Conservation (phyloP, 352 stramenopile species). For the Globisporangium middletonii region DNA sequence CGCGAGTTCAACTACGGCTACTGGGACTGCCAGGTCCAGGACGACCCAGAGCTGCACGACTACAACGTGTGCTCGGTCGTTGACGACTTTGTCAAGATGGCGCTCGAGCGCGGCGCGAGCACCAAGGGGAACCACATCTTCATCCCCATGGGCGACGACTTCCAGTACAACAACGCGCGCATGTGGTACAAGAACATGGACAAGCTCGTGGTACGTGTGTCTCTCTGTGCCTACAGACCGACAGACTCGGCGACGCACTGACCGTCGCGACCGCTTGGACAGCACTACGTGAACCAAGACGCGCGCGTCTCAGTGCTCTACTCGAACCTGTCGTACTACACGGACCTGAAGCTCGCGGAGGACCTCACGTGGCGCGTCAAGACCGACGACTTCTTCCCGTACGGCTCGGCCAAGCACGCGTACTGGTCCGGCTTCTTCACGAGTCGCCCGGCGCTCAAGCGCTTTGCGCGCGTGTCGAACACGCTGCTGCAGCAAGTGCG, state of each 20-base stretch:
- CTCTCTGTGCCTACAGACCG: neutral
- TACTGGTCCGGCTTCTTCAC: conserved; percentile 98
- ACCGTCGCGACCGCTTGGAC: too few species aligned
- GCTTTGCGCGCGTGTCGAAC: conserved; percentile 87
- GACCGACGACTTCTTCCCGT: conserved; percentile 97
- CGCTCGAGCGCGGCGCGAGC: conserved; percentile 54
- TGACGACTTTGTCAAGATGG: conserved; percentile 80
- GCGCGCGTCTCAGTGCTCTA: conserved; percentile 93
- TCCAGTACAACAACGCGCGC: conserved; percentile 88
- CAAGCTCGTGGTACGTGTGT: conserved; percentile 78
- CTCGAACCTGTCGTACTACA: conserved; percentile 95
- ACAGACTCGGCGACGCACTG: too few species aligned
- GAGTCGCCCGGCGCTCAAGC: conserved; percentile 90
- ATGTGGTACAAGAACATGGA: conserved; percentile 95
- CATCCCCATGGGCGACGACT: conserved; percentile 93
- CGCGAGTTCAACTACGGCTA: conserved; percentile 71
- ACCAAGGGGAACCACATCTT: conserved; percentile 84
- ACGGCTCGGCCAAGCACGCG: conserved; percentile 88
- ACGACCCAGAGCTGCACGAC: conserved; percentile 80
- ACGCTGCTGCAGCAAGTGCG: conserved; percentile 85
- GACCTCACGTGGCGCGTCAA: conserved; percentile 82
- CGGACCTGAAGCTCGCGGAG: conserved; percentile 88
- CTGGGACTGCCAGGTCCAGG: conserved; percentile 74
- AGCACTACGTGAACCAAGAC: conserved; percentile 91
- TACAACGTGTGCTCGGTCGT: conserved; percentile 86